Evolutionary conservation across 2,329 filamentous ascomycete genomes (phyloP).

Genomic region (Tolypocladium ophioglossoides): DNA sequence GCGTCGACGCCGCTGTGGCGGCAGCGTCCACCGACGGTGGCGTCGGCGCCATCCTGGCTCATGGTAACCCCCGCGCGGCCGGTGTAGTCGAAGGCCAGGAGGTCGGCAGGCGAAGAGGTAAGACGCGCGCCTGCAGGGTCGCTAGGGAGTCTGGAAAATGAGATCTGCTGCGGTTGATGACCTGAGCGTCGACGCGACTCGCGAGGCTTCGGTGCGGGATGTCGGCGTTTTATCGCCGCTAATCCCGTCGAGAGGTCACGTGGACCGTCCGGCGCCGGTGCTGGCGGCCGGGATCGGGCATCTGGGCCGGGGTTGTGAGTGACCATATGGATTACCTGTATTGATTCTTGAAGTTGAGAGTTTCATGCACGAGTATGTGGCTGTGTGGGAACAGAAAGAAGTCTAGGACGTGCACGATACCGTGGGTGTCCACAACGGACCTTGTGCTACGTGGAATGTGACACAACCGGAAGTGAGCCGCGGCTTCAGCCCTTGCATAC

Average conservation of each 20-base stretch:
- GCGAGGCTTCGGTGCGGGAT: neutral
- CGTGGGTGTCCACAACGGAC: neutral
- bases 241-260: conserved; percentile 6
- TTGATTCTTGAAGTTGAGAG: neutral
- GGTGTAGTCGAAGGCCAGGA: neutral
- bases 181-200: no score
- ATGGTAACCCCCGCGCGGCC: conserved; percentile 7
- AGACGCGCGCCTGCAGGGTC: neutral
- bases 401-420: neutral
- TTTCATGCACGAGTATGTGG: neutral
- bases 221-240: no score
- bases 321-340: neutral
- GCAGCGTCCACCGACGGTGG: conserved; percentile 17
- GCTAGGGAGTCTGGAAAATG: neutral
- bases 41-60: conserved; percentile 18
- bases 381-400: neutral
- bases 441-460: neutral
- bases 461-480: neutral
- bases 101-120: neutral
- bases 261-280: neutral
- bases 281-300: neutral
- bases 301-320: neutral
- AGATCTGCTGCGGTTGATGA: neutral
- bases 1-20: conserved; percentile 11
- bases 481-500: neutral